Evolutionary conservation across 768 basidiomycete genomes (phyloP).

Genomic region (Wakefieldia striispora): DNA sequence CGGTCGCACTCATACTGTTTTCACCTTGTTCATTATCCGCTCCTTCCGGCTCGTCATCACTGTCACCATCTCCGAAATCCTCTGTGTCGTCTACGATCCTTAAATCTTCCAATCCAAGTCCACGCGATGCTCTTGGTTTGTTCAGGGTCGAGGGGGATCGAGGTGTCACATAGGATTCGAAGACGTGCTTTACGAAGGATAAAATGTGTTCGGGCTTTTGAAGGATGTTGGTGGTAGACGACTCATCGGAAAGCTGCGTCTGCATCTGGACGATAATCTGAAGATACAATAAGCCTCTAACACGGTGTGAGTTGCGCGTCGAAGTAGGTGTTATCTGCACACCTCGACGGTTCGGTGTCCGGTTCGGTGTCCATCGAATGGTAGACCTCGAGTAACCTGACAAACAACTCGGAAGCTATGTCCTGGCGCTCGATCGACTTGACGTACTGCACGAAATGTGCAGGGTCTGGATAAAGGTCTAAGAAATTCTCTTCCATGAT

Average conservation of each 20-base stretch:
- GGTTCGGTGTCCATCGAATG: constrained; percentile 29
- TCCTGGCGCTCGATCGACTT: constrained; percentile 66
- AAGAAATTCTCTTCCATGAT: constrained; percentile 51
- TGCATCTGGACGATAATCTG: constrained; percentile 86
- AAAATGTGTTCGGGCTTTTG: constrained; percentile 68
- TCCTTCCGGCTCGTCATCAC: constrained; percentile 49
- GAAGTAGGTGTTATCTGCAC: not conserved
- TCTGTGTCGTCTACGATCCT: constrained; percentile 37
- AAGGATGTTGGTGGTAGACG: constrained; percentile 55
- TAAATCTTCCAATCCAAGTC: constrained; percentile 35
- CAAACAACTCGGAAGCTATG: constrained; percentile 69
- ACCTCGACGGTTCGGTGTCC: constrained; percentile 26
- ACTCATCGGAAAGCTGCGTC: constrained; percentile 55
- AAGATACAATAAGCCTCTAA: constrained; percentile 67
- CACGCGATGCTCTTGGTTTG: constrained; percentile 7
- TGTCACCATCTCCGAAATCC: constrained; percentile 49
- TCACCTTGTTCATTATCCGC: constrained; percentile 41
- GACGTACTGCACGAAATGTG: constrained; percentile 63
- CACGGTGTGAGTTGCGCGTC: constrained; percentile 3
- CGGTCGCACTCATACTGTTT: constrained; percentile 71
- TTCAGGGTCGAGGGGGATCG: not conserved
- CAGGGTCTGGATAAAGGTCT: constrained; percentile 73
- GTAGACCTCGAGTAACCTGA: constrained; percentile 71
- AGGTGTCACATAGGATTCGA: constrained; percentile 42
- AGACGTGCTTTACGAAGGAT: constrained; percentile 77